A percentile compares a stretch with the other conserved stretches of the same genome.
Conservation (phyloP, 1,139 yeast genomes). For the Taiozyma onychis region DNA sequence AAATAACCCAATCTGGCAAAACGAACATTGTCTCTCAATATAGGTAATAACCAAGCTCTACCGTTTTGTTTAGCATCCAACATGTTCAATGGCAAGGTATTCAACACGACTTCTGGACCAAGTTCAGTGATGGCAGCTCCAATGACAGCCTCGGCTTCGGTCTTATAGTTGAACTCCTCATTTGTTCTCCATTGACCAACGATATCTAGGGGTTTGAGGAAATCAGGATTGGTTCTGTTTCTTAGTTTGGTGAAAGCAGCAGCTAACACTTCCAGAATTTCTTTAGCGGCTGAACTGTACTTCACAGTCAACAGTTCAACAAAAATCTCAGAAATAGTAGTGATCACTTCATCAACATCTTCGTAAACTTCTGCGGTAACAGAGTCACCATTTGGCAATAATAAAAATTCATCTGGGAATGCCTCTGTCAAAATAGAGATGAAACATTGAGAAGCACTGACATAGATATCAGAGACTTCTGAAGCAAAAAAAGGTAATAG, state of each 20-base stretch:
- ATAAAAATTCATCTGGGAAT: conserved; percentile 53
- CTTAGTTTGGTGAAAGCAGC: conserved; percentile 61
- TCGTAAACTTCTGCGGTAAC: conserved; percentile 45
- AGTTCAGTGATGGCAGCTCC: conserved; percentile 71
- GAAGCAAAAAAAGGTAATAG: conserved; percentile 61
- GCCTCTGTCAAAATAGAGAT: conserved; percentile 68
- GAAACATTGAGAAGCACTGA: conserved; percentile 81
- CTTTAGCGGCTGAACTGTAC: conserved; percentile 73
- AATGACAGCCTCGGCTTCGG: conserved; percentile 75
- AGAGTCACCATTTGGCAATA: conserved; percentile 41
- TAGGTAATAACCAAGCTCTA: conserved; percentile 94
- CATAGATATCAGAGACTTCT: conserved; percentile 60
- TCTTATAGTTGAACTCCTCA: conserved; percentile 69
- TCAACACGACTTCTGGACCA: conserved; percentile 82
- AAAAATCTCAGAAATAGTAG: conserved; percentile 47
- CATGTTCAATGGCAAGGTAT: conserved; percentile 74
- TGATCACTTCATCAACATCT: conserved; percentile 50
- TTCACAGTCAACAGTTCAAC: conserved; percentile 64
- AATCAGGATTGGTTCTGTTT: conserved; percentile 66
- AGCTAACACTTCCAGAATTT: conserved; percentile 65
- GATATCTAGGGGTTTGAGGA: conserved; percentile 56
- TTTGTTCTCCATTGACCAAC: conserved; percentile 85
- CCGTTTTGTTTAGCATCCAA: conserved; percentile 53
- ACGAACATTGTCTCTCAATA: conserved; percentile 80
- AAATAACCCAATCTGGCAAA: conserved; percentile 65